These are phyloP conservation scores for Boletus edulis DNA, from an alignment of 768 basidiomycete species.

Conservation along the genomic window DNA sequence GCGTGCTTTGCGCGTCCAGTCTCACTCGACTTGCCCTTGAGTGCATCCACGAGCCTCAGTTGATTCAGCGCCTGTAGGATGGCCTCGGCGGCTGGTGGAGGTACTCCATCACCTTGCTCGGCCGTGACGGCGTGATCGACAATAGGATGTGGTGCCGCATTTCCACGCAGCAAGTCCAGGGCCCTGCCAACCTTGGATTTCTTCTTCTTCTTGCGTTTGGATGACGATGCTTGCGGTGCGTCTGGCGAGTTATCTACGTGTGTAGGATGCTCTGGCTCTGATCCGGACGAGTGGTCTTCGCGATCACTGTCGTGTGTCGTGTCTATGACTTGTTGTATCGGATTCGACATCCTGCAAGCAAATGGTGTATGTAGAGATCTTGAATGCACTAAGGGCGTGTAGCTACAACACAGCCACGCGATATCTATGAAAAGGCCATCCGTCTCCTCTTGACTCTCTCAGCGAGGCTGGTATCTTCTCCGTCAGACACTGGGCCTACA, in stretches of 20 bases:
- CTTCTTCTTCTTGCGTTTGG: slow-evolving; percentile 83
- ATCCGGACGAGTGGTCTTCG: slow-evolving; percentile 31
- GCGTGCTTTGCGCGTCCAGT: slow-evolving; percentile 78
- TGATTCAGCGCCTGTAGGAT: slow-evolving; percentile 70
- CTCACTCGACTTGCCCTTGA: slow-evolving; percentile 76
- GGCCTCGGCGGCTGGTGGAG: slow-evolving; percentile 58
- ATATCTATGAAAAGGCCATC: slow-evolving; percentile 4
- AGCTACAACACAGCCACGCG: slow-evolving; percentile 18
- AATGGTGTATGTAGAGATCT: no score
- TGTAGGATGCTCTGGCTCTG: slow-evolving; percentile 29
- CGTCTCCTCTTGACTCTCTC: slow-evolving; percentile 46
- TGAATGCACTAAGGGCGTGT: neutral
- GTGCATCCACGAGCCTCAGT: slow-evolving; percentile 80
- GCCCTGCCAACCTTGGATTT: slow-evolving; percentile 67
- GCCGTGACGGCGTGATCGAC: slow-evolving; percentile 65
- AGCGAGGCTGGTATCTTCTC: slow-evolving; percentile 27
- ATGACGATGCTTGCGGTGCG: slow-evolving; percentile 35
- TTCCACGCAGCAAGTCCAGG: slow-evolving; percentile 46
- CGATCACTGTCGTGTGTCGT: slow-evolving; percentile 35
- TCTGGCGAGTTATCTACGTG: slow-evolving; percentile 11
- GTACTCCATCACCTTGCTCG: slow-evolving; percentile 44
- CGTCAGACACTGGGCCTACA: neutral
- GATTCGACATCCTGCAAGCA: slow-evolving; percentile 29
- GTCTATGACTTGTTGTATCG: slow-evolving; percentile 41
- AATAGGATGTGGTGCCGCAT: slow-evolving; percentile 56